phyloP scores from a whole-genome alignment of 768 basidiomycete species.

The Amanita muscaria region DNA sequence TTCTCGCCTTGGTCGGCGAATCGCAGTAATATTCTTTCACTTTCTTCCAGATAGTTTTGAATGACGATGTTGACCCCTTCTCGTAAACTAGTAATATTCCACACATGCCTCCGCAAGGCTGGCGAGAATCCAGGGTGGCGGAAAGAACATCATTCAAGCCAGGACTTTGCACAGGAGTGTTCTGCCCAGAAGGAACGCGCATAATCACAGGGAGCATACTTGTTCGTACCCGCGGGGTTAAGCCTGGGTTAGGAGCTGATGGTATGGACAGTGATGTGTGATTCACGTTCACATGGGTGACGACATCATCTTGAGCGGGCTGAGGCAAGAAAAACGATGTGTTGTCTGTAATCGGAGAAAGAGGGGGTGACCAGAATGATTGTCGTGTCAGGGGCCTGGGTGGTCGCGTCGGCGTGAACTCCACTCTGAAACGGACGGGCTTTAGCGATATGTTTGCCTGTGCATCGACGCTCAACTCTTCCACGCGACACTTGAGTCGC shows the following conservation, averaged over 20 bases:
- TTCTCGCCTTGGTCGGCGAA: constrained; percentile 20
- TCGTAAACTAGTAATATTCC: constrained; percentile 77
- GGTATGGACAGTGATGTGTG: constrained; percentile 6
- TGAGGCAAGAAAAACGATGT: constrained; percentile 12
- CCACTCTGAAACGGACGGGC: constrained; percentile 75
- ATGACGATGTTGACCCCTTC: constrained; percentile 85
- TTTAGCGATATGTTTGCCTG: constrained; percentile 48
- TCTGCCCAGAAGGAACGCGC: constrained; percentile 4
- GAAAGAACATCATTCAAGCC: constrained; percentile 10
- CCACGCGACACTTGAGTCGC: constrained; percentile 40
- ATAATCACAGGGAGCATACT: constrained; percentile 7
- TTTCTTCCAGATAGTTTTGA: constrained; percentile 66
- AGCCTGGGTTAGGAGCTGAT: constrained; percentile 9
- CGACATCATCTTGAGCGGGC: background rate
- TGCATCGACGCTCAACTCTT: constrained; percentile 34
- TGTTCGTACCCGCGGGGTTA: constrained; percentile 7
- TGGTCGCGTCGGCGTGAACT: constrained; percentile 37
- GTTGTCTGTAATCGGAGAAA: constrained; percentile 16
- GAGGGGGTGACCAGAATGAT: constrained; percentile 11
- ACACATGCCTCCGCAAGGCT: constrained; percentile 38
- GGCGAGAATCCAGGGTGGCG: background rate
- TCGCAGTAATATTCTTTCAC: constrained; percentile 60
- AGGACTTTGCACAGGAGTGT: constrained; percentile 14
- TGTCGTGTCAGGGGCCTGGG: constrained; percentile 2
- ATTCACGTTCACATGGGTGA: background rate